A percentile compares a stretch with the other conserved stretches of the same genome.
Evolutionary conservation across 2,329 filamentous ascomycete species (phyloP).

Genomic region (Macroventuria anomochaeta): DNA sequence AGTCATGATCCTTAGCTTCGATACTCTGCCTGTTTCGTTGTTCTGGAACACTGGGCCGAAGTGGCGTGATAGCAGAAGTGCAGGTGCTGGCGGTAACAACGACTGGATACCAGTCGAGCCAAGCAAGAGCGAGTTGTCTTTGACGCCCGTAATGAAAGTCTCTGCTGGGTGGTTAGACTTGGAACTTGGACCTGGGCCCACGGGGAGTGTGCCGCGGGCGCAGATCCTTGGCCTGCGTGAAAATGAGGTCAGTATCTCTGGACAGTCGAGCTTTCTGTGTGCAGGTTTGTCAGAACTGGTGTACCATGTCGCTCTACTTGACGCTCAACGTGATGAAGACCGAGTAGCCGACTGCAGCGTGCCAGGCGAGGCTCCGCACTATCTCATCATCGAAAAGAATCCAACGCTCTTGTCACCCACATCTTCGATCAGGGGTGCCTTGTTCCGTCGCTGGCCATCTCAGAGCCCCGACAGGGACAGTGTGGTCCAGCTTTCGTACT

Average conservation of each 20-base stretch:
- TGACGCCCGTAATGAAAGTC: conserved; percentile 4
- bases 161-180: neutral
- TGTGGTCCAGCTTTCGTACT: neutral
- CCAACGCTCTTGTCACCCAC: neutral
- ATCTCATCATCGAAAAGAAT: neutral
- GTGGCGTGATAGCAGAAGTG: neutral
- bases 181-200: neutral
- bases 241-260: neutral
- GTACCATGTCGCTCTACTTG: neutral
- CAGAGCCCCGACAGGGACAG: neutral
- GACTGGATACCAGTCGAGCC: conserved; percentile 4
- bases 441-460: neutral
- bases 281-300: neutral
- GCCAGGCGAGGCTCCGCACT: neutral
- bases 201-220: neutral
- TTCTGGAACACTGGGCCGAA: conserved; percentile 10
- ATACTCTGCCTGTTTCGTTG: conserved; percentile 5
- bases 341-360: neutral
- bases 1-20: conserved; percentile 11
- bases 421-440: neutral
- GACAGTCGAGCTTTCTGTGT: neutral
- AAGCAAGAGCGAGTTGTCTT: conserved; percentile 7
- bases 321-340: neutral
- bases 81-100: neutral
- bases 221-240: neutral